A percentile compares a stretch with the other conserved stretches of the same genome.
These are phyloP conservation scores for Aspergillus campestris DNA, from an alignment of 495 filamentous ascomycete species.

Conservation along the genomic window DNA sequence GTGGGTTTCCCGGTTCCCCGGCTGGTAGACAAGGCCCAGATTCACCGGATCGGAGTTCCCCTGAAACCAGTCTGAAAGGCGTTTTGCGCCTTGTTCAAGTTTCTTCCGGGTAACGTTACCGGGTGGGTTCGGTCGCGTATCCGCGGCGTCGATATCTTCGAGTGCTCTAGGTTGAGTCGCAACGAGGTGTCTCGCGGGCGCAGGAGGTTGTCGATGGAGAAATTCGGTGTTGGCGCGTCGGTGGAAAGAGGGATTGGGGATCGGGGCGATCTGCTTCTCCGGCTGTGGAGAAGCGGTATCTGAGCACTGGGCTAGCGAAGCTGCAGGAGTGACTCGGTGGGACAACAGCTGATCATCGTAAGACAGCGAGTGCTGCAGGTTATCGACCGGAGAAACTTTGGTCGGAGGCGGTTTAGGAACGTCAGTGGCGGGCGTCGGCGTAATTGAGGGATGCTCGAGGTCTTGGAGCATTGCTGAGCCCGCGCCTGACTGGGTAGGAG, in stretches of 20 bases:
- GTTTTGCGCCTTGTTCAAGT: constrained; percentile 31
- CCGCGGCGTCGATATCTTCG: constrained; percentile 14
- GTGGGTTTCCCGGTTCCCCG: constrained; percentile 8
- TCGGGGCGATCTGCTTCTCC: constrained; percentile 9
- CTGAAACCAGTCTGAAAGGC: constrained; percentile 44
- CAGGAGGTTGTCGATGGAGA: constrained; percentile 23
- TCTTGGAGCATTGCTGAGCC: constrained; percentile 13
- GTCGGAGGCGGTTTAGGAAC: constrained; percentile 3
- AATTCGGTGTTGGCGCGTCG: constrained; percentile 36
- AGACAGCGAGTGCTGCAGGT: constrained; percentile 5
- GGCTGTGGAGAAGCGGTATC: constrained; percentile 8
- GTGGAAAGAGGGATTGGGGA: constrained; percentile 22
- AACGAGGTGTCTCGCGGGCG: constrained; percentile 9
- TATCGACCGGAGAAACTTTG: background rate
- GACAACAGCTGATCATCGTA: constrained; percentile 9
- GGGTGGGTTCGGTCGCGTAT: constrained; percentile 11
- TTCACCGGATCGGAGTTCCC: constrained; percentile 42
- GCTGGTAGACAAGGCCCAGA: constrained; percentile 23
- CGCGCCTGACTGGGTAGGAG: constrained; percentile 9
- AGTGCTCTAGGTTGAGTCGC: constrained; percentile 15
- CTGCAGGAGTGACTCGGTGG: constrained; percentile 8
- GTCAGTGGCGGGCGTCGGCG: constrained; percentile 11
- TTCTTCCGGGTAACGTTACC: constrained; percentile 34
- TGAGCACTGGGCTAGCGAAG: constrained; percentile 12
- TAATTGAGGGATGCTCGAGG: constrained; percentile 11